A percentile compares a stretch with the other conserved stretches of the same genome.
Conservation (phyloP, 768 basidiomycete genomes). For the Tubosaeta sp. region DNA sequence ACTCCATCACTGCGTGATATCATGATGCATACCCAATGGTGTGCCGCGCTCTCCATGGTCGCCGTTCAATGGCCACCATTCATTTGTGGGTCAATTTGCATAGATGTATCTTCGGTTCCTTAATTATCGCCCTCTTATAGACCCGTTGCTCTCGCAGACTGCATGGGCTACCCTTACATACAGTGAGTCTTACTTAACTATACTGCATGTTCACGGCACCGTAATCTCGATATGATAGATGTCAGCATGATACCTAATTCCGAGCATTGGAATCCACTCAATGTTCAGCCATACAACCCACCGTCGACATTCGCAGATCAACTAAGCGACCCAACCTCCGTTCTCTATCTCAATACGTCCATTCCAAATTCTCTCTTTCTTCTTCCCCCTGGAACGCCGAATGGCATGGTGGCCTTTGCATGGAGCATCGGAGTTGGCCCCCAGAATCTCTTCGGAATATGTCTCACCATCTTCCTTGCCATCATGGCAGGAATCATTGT, state of each 20-base stretch:
- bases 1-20: constrained; percentile 93
- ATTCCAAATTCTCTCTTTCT: constrained; percentile 72
- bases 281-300: constrained; percentile 53
- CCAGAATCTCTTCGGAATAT: constrained; percentile 77
- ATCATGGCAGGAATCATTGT: constrained; percentile 70
- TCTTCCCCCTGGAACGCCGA: constrained; percentile 52
- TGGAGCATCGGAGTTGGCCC: constrained; percentile 79
- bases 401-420: constrained; percentile 80
- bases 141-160: constrained; percentile 84
- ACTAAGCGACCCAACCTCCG: constrained; percentile 62
- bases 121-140: constrained; percentile 38
- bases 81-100: constrained; percentile 56
- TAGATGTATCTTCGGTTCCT: constrained; percentile 5
- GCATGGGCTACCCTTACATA: constrained; percentile 84
- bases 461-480: constrained; percentile 77
- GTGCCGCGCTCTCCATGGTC: constrained; percentile 83
- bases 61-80: constrained; percentile 95
- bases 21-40: constrained; percentile 92
- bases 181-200: constrained; percentile 43
- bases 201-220: constrained; percentile 5
- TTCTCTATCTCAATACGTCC: constrained; percentile 68
- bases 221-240: constrained; percentile 43
- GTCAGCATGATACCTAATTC: constrained; percentile 60
- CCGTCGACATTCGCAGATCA: constrained; percentile 72
- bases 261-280: constrained; percentile 65